A percentile compares a stretch with the other conserved stretches of the same genome.
Conservation (phyloP, 768 basidiomycete species). For the Trametes elegans region DNA sequence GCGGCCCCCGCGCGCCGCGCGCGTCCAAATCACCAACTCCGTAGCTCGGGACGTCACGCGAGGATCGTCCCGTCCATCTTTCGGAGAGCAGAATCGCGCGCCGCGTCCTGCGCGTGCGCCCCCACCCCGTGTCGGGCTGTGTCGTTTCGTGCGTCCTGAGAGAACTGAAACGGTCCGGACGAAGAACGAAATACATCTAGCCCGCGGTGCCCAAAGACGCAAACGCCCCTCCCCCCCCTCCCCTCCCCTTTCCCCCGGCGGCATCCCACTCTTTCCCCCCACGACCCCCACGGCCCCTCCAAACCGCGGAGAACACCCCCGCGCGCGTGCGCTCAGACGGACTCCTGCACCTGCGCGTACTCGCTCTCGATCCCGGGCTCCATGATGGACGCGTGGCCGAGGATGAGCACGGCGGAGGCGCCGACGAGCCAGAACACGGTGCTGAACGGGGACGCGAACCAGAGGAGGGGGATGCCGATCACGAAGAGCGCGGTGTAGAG, state of each 20-base stretch:
- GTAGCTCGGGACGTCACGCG: background rate
- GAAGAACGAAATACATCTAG: too few relatives aligned
- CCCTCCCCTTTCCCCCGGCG: too few relatives aligned
- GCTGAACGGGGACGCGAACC: conserved; percentile 68
- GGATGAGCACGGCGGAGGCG: conserved; percentile 78
- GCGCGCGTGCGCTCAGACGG: conserved; percentile 45
- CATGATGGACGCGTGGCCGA: conserved; percentile 83
- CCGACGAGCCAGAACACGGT: conserved; percentile 96
- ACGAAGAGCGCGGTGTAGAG: conserved; percentile 89
- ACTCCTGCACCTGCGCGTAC: conserved; percentile 76
- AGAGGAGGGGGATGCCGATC: conserved; percentile 87
- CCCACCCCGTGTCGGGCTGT: background rate
- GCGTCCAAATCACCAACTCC: too few relatives aligned
- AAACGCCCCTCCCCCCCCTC: too few relatives aligned
- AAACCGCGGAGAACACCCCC: background rate
- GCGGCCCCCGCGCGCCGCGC: background rate
- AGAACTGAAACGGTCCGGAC: too few relatives aligned
- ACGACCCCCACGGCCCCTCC: background rate
- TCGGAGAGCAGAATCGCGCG: too few relatives aligned
- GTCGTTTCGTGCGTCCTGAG: too few relatives aligned
- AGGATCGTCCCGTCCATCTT: too few relatives aligned
- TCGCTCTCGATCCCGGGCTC: conserved; percentile 97
- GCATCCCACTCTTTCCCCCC: too few relatives aligned
- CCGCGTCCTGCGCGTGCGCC: background rate
- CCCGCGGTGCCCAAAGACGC: too few relatives aligned